Conservation (phyloP, 768 basidiomycete species). For the Lactarius sanguifluus region DNA sequence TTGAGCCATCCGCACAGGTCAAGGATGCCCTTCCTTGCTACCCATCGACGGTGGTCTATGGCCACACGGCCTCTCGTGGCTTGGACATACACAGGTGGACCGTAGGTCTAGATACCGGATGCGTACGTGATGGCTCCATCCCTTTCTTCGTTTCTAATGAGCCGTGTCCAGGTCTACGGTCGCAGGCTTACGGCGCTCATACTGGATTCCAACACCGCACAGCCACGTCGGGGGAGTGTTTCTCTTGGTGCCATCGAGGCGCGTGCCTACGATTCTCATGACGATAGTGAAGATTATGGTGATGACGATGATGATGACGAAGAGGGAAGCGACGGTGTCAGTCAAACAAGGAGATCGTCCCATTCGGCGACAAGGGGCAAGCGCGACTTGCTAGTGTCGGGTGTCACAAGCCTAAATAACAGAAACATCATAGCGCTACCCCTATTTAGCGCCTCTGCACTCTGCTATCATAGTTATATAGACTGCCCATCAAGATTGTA, state of each 20-base stretch:
- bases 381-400: constrained; percentile 50
- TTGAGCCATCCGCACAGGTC: constrained; percentile 32
- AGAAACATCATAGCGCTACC: neutral
- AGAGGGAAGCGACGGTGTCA: constrained; percentile 29
- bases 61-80: constrained; percentile 77
- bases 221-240: neutral
- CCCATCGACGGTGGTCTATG: constrained; percentile 81
- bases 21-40: constrained; percentile 53
- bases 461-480: neutral
- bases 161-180: constrained; percentile 50
- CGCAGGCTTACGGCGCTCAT: constrained; percentile 65
- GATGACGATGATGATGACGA: constrained; percentile 32
- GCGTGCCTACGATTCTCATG: neutral
- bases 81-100: constrained; percentile 83
- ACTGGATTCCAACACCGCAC: constrained; percentile 38
- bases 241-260: neutral
- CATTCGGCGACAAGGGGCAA: constrained; percentile 59
- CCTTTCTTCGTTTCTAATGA: constrained; percentile 14
- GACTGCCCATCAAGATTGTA: neutral
- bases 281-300: constrained; percentile 23
- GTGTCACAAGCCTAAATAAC: constrained; percentile 37
- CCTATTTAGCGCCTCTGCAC: neutral
- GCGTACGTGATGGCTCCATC: constrained; percentile 49
- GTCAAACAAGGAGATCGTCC: constrained; percentile 36
- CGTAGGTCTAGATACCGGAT: constrained; percentile 84